Evolutionary conservation across 768 basidiomycete species (phyloP).

Genomic region (Hortiboletus flavorubellus): DNA sequence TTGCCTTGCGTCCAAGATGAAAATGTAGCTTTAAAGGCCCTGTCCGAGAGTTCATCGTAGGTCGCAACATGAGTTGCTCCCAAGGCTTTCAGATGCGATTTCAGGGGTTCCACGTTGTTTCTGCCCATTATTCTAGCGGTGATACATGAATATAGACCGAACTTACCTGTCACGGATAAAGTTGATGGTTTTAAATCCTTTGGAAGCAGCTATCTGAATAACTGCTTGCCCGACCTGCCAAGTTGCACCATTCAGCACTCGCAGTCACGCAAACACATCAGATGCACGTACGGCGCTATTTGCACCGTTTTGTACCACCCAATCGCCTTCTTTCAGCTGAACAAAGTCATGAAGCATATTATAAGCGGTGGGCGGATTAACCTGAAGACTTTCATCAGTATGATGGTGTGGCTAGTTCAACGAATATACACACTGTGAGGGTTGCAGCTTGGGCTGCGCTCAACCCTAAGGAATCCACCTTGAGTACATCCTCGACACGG

Average conservation of each 20-base stretch:
- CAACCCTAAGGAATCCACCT: conserved; percentile 50
- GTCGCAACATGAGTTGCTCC: conserved; percentile 78
- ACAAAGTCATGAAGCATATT: conserved; percentile 77
- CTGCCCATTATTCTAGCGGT: conserved; percentile 31
- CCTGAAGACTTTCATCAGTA: conserved; percentile 34
- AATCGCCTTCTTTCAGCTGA: conserved; percentile 62
- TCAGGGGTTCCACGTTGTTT: conserved; percentile 50
- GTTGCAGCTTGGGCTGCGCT: conserved; percentile 70
- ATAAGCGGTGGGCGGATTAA: conserved; percentile 82
- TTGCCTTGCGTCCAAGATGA: conserved; percentile 64
- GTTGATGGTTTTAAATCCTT: conserved; percentile 75
- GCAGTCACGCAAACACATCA: background rate
- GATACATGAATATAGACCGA: background rate
- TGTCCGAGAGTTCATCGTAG: conserved; percentile 69
- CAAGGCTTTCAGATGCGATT: conserved; percentile 48
- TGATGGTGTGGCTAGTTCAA: background rate
- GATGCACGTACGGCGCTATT: conserved; percentile 67
- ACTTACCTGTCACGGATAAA: conserved; percentile 67
- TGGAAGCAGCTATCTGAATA: conserved; percentile 76
- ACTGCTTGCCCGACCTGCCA: conserved; percentile 76
- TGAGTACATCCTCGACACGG: conserved; percentile 51
- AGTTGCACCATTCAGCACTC: conserved; percentile 1
- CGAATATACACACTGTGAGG: conserved; percentile 50
- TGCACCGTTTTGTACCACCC: conserved; percentile 83
- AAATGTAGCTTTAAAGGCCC: conserved; percentile 47